A percentile compares a stretch with the other conserved stretches of the same genome.
Conservation (phyloP, 345 rosid genomes). For the Citrus mangshanensis region DNA sequence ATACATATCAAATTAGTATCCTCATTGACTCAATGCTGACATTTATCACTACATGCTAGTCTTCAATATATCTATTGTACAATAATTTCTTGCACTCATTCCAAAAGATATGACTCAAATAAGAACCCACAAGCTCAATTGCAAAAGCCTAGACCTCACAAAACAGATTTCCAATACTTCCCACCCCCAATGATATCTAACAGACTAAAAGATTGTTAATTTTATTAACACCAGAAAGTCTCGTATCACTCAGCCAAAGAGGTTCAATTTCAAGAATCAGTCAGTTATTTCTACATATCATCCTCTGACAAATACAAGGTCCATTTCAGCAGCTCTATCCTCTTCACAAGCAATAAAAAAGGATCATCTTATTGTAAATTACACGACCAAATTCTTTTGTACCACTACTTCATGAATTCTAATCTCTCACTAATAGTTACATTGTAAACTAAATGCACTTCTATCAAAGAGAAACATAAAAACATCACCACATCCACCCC, state of each 20-base stretch:
- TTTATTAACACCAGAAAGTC: neutral
- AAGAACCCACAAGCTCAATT: neutral
- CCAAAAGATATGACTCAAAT: neutral
- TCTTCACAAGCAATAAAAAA: neutral
- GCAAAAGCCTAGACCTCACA: neutral
- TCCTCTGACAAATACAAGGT: neutral
- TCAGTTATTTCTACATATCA: neutral
- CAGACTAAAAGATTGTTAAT: neutral
- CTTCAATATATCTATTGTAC: neutral
- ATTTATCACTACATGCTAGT: neutral
- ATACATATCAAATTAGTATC: neutral
- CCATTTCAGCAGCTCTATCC: neutral
- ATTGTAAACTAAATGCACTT: neutral
- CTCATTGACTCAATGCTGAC: neutral
- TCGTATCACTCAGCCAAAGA: neutral
- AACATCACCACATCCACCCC: neutral
- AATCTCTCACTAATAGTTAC: neutral
- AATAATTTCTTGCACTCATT: neutral
- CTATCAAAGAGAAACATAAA: neutral
- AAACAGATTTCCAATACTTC: neutral
- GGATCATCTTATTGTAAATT: neutral
- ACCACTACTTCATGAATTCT: neutral
- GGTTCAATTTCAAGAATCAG: neutral
- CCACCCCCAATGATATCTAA: neutral
- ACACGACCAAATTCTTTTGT: neutral